phyloP scores from a whole-genome alignment of 163 green algal species.

The Volvox carteri region DNA sequence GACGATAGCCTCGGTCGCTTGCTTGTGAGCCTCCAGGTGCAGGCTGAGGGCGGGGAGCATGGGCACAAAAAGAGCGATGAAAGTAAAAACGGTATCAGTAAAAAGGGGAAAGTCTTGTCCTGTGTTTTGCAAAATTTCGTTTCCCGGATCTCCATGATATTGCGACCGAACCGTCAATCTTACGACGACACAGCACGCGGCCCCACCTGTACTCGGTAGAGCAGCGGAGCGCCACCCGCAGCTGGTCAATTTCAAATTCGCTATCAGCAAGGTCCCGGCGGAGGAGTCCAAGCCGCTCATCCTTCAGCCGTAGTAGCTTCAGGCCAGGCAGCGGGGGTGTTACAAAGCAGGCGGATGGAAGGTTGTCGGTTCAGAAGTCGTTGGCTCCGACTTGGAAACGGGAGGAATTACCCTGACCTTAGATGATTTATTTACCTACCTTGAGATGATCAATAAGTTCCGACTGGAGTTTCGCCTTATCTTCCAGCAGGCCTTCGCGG shows the following conservation, averaged over 20 bases:
- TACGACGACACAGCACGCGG: no score
- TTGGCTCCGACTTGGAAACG: no score
- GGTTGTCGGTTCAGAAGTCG: no score
- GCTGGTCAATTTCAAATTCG: conserved; percentile 43
- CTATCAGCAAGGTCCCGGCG: conserved; percentile 28
- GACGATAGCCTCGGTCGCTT: neutral
- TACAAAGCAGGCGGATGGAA: no score
- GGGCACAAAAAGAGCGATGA: neutral
- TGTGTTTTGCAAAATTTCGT: no score
- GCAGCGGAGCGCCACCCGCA: conserved; percentile 30
- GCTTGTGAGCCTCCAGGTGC: conserved; percentile 4
- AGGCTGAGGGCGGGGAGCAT: neutral
- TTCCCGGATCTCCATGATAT: no score
- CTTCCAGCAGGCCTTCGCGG: neutral
- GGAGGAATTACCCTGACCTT: no score
- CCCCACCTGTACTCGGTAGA: conserved; percentile 6
- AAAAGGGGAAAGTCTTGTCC: no score
- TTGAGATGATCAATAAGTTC: conserved; percentile 34
- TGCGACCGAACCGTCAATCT: no score
- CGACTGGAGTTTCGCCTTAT: conserved; percentile 25
- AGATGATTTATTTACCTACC: no score
- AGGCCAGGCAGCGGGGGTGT: neutral
- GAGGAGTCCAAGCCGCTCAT: conserved; percentile 22
- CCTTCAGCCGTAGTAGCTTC: neutral
- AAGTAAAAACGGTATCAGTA: no score